A percentile compares a stretch with the other conserved stretches of the same genome.
These are phyloP conservation scores for Phytophthora uliginosa DNA, from an alignment of 352 stramenopile genomes.

Conservation along the genomic window DNA sequence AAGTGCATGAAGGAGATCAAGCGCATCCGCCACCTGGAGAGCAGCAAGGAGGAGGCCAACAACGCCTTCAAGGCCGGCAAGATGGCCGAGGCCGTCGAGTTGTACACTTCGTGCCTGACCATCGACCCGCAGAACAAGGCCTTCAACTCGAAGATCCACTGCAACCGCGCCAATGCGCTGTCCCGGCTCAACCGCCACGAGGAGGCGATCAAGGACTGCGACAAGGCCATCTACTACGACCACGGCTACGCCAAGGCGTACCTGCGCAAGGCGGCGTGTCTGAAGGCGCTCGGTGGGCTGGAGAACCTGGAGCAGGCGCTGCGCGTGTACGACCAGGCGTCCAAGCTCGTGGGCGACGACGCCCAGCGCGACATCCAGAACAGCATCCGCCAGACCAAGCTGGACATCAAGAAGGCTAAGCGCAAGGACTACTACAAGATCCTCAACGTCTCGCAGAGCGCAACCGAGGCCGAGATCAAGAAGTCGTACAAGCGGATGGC, in stretches of 20 bases:
- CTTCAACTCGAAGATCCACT: slow-evolving; percentile 96
- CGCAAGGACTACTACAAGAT: slow-evolving; percentile 98
- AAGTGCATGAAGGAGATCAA: slow-evolving; percentile 92
- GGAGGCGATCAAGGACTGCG: slow-evolving; percentile 92
- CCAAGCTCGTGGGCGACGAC: slow-evolving; percentile 88
- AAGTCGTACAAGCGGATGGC: slow-evolving; percentile 97
- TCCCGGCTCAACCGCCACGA: slow-evolving; percentile 87
- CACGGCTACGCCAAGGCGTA: slow-evolving; percentile 94
- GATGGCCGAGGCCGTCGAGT: slow-evolving; percentile 87
- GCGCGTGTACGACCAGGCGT: slow-evolving; percentile 92
- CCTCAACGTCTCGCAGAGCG: slow-evolving; percentile 79
- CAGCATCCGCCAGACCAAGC: slow-evolving; percentile 91
- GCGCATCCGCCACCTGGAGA: slow-evolving; percentile 85
- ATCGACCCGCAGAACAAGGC: slow-evolving; percentile 93
- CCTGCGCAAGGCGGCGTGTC: slow-evolving; percentile 82
- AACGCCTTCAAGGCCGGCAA: slow-evolving; percentile 88
- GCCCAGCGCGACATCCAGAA: slow-evolving; percentile 84
- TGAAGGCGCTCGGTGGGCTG: slow-evolving; percentile 81
- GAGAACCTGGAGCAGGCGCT: slow-evolving; percentile 93
- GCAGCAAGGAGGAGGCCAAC: slow-evolving; percentile 93
- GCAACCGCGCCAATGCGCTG: slow-evolving; percentile 92
- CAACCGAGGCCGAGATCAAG: slow-evolving; percentile 97
- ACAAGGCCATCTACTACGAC: slow-evolving; percentile 92
- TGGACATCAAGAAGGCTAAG: slow-evolving; percentile 96
- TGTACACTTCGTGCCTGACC: slow-evolving; percentile 89